Conservation (phyloP, 129 eudicot genomes). For the Cynara cardunculus region DNA sequence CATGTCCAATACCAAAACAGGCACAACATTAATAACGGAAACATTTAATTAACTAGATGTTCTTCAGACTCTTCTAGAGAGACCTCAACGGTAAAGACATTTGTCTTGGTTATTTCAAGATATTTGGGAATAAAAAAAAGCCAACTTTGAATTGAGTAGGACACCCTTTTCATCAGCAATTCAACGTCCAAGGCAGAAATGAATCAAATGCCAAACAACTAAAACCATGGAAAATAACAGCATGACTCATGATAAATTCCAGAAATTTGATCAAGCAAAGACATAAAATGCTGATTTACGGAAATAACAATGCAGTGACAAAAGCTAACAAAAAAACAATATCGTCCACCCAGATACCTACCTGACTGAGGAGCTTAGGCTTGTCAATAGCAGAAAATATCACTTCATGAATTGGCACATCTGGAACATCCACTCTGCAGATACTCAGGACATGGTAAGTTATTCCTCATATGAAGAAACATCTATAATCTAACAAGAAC, state of each 20-base stretch:
- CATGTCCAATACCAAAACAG: not conserved
- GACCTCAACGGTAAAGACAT: not conserved
- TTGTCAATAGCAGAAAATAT: slow-evolving; percentile 66
- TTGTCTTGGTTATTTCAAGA: not conserved
- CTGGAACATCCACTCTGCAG: slow-evolving; percentile 42
- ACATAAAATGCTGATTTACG: not conserved
- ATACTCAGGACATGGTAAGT: not conserved
- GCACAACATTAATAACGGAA: not conserved
- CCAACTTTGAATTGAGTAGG: not conserved
- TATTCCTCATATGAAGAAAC: not conserved
- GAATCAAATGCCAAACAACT: not conserved
- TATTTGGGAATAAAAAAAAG: not conserved
- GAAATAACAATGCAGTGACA: not conserved
- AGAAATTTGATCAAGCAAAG: not conserved
- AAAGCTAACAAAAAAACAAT: not conserved
- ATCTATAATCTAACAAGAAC: not conserved
- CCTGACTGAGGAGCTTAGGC: slow-evolving; percentile 67
- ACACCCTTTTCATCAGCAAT: not conserved
- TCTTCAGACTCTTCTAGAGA: not conserved
- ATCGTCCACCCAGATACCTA: slow-evolving; percentile 18
- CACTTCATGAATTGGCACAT: slow-evolving; percentile 47
- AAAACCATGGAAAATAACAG: not conserved
- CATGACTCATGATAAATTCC: not conserved
- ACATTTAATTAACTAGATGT: not conserved
- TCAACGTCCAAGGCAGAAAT: not conserved